These are phyloP conservation scores for Scedosporium apiospermum DNA, from an alignment of 2,329 filamentous ascomycete species.

Conservation along the genomic window DNA sequence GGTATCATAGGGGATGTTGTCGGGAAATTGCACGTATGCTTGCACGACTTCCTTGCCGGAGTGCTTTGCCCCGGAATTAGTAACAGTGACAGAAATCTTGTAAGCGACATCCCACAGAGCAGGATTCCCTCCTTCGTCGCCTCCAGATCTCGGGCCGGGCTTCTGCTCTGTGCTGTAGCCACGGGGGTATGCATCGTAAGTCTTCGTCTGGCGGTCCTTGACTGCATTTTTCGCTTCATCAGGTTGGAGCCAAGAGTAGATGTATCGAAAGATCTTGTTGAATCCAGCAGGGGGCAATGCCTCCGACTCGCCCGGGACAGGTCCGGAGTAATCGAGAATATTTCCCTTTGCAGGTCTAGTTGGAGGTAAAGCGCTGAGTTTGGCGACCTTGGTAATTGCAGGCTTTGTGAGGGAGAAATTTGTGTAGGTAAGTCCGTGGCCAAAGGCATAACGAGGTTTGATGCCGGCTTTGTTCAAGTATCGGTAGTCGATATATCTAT, in stretches of 20 bases:
- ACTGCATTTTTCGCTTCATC: conserved; percentile 30
- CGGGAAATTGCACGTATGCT: conserved; percentile 35
- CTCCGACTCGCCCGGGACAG: conserved; percentile 41
- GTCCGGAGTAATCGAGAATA: conserved; percentile 35
- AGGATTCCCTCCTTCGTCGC: conserved; percentile 60
- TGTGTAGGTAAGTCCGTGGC: conserved; percentile 77
- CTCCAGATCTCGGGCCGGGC: conserved; percentile 48
- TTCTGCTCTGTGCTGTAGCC: conserved; percentile 50
- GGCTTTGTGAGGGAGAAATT: conserved; percentile 52
- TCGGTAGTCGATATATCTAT: conserved; percentile 71
- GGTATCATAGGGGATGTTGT: conserved; percentile 41
- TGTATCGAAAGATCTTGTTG: conserved; percentile 51
- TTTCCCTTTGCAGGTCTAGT: conserved; percentile 24
- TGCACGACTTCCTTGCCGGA: conserved; percentile 37
- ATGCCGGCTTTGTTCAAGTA: conserved; percentile 73
- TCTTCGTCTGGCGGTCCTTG: conserved; percentile 20
- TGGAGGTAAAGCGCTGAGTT: conserved; percentile 30
- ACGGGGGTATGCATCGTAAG: conserved; percentile 56
- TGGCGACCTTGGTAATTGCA: conserved; percentile 33
- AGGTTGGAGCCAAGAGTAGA: conserved; percentile 56
- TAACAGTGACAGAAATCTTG: conserved; percentile 32
- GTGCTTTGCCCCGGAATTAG: conserved; percentile 38
- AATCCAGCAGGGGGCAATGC: conserved; percentile 52
- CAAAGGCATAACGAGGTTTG: conserved; percentile 74
- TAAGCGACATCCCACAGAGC: conserved; percentile 47